phyloP scores from a whole-genome alignment of 345 rosid species.

The Bretschneidera sinensis region DNA sequence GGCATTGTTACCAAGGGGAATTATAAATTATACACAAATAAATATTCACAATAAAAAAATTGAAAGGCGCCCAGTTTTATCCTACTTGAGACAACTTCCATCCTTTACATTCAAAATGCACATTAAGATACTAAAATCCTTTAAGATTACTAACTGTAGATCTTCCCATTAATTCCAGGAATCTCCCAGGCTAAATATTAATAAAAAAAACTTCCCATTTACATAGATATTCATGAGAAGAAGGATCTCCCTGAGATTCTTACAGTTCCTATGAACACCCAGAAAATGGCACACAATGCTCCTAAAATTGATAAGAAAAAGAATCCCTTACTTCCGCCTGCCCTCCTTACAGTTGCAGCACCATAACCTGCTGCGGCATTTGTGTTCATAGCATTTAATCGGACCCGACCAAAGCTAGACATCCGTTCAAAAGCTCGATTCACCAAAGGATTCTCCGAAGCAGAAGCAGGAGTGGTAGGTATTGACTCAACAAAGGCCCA shows the following conservation, averaged over 20 bases:
- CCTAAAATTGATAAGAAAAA: slow-evolving; percentile 51
- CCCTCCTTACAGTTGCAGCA: slow-evolving; percentile 26
- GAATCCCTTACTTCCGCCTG: slow-evolving; percentile 35
- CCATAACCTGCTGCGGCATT: slow-evolving; percentile 18
- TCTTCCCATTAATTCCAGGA: background rate
- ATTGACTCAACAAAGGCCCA: slow-evolving; percentile 83
- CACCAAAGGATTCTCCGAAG: slow-evolving; percentile 63
- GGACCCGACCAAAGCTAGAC: slow-evolving; percentile 61
- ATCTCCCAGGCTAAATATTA: background rate
- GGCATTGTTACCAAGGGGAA: too few species aligned
- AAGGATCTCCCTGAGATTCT: slow-evolving; percentile 37
- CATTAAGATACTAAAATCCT: too few species aligned
- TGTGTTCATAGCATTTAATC: slow-evolving; percentile 27
- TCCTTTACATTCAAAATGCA: too few species aligned
- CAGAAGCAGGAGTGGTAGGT: slow-evolving; percentile 82
- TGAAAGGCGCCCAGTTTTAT: too few species aligned
- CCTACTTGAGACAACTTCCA: too few species aligned
- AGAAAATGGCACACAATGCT: slow-evolving; percentile 55
- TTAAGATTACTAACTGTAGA: background rate
- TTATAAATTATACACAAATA: too few species aligned
- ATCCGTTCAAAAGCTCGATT: slow-evolving; percentile 59
- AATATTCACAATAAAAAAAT: too few species aligned
- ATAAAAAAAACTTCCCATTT: too few species aligned
- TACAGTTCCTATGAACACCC: slow-evolving; percentile 52
- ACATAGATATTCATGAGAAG: slow-evolving; percentile 17